Base-by-base conservation (phyloP, 805 yeast genomes). In the Cyberlindnera suaveolens region DNA sequence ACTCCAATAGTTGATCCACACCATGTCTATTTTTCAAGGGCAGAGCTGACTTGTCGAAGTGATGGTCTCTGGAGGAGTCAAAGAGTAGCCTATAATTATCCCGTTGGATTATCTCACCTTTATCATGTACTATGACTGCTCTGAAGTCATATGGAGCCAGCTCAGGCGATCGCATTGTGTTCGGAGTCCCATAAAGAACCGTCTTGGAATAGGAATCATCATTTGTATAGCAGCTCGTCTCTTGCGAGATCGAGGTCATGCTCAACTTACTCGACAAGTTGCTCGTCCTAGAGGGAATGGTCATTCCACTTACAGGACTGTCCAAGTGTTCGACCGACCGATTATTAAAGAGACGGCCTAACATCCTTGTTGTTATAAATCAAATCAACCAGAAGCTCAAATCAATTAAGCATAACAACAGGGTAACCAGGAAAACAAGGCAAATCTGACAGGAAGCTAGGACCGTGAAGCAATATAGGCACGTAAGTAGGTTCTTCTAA, bases 111-210 rank as follows among this genome's bases (percentile, higher is more conserved):
- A 64, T 49, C 30, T 62, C 65, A 4, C 68, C 70, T 5, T 65
- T 61, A 40, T 66, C 72, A 41, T 65, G 66, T 1, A 66, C 61
- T 2, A 68, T 49, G 3, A 68, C 19, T 14, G 68, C 40, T 37
- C 72, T 53, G 42, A 61, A 67, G 4, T 53, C 55, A 38, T 52
- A 38, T 17, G 37, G 46, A 4, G 45, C 49, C 13, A 53, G n/a
- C 9, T 19, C 32, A 3, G 33, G 30, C 2, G 27, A 34, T 1
- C 30, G 4, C 7, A 58, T 40, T 23, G 41, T 47, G 27, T 47
- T 45, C 7, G 54, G 51, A 1, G 58, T 53, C 1, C 62, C 62
- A 31, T 54, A 58, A 4, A 58, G 41, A 4, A 57, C 46, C 1
- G 60, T 56, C 20, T 57, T 46, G 5, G 62, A 55, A 30, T 48